Base-by-base conservation (phyloP, 176 grass and related monocot species). In the Rhynchospora pubera region DNA sequence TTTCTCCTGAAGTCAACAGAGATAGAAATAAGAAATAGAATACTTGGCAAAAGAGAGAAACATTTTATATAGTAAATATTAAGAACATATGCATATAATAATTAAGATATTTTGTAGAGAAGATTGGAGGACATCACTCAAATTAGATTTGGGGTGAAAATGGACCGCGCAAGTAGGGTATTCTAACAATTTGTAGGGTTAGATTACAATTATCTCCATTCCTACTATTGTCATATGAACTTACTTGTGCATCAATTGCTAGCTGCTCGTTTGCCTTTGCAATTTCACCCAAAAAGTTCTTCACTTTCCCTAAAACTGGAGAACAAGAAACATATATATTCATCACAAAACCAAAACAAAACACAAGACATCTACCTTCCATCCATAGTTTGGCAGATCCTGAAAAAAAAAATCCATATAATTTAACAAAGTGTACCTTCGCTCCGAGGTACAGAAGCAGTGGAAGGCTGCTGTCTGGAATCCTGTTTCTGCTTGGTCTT, bases 261-360 rank as follows among this genome's bases (percentile, higher is more conserved):
- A 98, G 72, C 81, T 91, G 87, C 63, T 98, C 85, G 39, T 98
- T 98, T 1, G 95, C 92, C 78, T 93, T 89, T 30, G 88, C 89
- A 48, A 98, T 93, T 85, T 89, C 84, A 48, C 92, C 90, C 87
- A 94, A 76, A 81, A 97, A 94, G 71, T 91, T 89, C 78, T 89
- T 89, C 56, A 92, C 92, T 82, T 84, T 97, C 56, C 86, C 90
- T 3, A 97, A 84, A 85, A 94, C 95, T 97, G 89, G 51, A 48
- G 14, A 60, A 63, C 12, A 74, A 42, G 62, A 22, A 11, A 50
- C 42, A 62, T 77, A 78, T 32, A 84, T 58, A 57, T 30, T 85
- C 77, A 87, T 83, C 55, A 39, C 34, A 39, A 39, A 1, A 39
- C 34, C 14, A 62, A 64, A 62, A 65, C 6, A 3, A 63, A 65